Evolutionary conservation across 2,329 filamentous ascomycete genomes (phyloP).

Genomic region (Didymellaceae sp.): DNA sequence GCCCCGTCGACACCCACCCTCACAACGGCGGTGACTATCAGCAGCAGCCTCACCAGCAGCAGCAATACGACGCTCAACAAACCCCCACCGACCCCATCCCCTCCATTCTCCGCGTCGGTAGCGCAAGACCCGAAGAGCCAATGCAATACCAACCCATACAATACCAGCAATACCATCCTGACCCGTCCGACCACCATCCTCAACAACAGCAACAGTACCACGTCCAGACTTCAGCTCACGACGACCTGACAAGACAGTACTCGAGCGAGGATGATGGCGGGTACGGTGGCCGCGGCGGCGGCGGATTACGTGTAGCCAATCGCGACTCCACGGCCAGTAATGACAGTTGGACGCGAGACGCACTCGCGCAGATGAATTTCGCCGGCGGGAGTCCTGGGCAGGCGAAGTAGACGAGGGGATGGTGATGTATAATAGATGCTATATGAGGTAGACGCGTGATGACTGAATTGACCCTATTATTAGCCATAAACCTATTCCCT

Average conservation of each 20-base stretch:
- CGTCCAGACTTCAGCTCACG: neutral
- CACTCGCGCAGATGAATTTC: constrained; percentile 19
- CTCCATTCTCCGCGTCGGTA: constrained; percentile 23
- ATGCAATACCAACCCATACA: constrained; percentile 9
- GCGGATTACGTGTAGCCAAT: constrained; percentile 54
- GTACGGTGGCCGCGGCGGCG: constrained; percentile 23
- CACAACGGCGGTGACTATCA: constrained; percentile 11
- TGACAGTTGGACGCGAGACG: constrained; percentile 17
- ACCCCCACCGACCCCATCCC: constrained; percentile 20
- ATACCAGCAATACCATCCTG: constrained; percentile 11
- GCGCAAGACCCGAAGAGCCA: constrained; percentile 14
- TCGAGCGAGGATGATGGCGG: constrained; percentile 17
- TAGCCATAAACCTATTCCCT: too few relatives aligned
- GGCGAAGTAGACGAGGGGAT: neutral
- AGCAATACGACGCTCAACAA: constrained; percentile 18
- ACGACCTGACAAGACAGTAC: constrained; percentile 10
- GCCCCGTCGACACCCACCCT: neutral
- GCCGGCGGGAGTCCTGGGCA: constrained; percentile 6
- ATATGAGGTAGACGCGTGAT: neutral
- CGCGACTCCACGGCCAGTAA: constrained; percentile 37
- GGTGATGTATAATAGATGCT: neutral
- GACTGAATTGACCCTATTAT: too few relatives aligned
- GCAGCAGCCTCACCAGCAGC: neutral
- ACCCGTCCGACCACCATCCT: neutral
- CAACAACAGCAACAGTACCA: constrained; percentile 14